These are phyloP conservation scores for Zasmidium citrigriseum DNA, from an alignment of 2,329 filamentous ascomycete genomes.

Conservation along the genomic window DNA sequence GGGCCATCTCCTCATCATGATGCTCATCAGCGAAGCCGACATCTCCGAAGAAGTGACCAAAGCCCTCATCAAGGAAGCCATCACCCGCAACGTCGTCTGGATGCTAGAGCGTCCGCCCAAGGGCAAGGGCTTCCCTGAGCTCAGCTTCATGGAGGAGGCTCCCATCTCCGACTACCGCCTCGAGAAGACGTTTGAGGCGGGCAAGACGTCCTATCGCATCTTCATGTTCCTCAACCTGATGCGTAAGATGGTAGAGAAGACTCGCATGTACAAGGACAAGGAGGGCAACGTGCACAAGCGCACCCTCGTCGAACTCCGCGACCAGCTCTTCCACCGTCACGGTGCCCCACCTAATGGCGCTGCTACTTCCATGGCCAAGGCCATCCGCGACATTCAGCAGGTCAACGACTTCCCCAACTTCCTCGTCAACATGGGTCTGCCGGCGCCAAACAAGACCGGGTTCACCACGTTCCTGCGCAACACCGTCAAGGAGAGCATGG, in stretches of 20 bases:
- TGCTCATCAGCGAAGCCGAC: constrained; percentile 21
- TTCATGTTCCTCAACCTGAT: constrained; percentile 28
- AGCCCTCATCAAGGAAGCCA: constrained; percentile 24
- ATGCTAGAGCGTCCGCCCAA: constrained; percentile 20
- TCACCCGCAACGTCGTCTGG: constrained; percentile 29
- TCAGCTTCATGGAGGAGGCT: constrained; percentile 25
- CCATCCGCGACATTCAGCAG: constrained; percentile 22
- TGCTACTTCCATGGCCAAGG: constrained; percentile 18
- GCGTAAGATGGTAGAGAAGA: constrained; percentile 17
- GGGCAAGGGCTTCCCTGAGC: constrained; percentile 18
- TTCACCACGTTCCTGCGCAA: constrained; percentile 21
- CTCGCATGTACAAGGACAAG: neutral
- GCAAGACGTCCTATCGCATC: constrained; percentile 22
- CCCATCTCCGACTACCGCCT: constrained; percentile 21
- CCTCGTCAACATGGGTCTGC: constrained; percentile 19
- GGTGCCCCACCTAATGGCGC: constrained; percentile 23
- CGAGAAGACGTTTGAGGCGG: constrained; percentile 21
- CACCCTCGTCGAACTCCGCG: constrained; percentile 14
- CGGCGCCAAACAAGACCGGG: constrained; percentile 3
- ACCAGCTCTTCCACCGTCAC: constrained; percentile 23
- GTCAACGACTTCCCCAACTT: constrained; percentile 22
- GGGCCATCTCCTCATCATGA: constrained; percentile 23
- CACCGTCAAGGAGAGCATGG: constrained; percentile 18
- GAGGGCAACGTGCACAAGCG: constrained; percentile 5
- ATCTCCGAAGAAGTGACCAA: constrained; percentile 19